These are phyloP conservation scores for Torulaspora microellipsoides DNA, from an alignment of 805 yeast species.

Conservation along the genomic window DNA sequence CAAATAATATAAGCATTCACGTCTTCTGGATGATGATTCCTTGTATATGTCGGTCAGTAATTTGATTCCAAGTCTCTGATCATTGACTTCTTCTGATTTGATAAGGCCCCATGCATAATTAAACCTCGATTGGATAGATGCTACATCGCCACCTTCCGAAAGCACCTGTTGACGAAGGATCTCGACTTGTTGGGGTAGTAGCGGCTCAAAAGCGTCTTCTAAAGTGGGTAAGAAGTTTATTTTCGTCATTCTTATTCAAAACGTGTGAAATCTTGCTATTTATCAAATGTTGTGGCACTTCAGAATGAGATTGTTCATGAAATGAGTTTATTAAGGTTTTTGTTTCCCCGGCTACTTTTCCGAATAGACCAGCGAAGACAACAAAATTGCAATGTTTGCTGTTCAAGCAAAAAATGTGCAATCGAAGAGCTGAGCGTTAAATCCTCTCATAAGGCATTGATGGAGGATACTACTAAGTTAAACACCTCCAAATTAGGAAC, in stretches of 20 bases:
- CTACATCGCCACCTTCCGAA: constrained; percentile 68
- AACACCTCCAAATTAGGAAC: constrained; percentile 85
- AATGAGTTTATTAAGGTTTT: neutral
- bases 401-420: too few species aligned
- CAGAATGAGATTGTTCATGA: too few species aligned
- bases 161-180: constrained; percentile 72
- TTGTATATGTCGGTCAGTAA: constrained; percentile 65
- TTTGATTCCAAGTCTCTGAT: constrained; percentile 76
- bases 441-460: constrained; percentile 2
- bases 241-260: constrained; percentile 18
- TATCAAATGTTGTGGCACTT: too few species aligned
- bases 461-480: constrained; percentile 45
- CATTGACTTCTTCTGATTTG: constrained; percentile 56
- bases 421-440: too few species aligned
- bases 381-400: too few species aligned
- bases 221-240: constrained; percentile 30
- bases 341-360: too few species aligned
- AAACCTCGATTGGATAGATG: constrained; percentile 79
- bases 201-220: constrained; percentile 38
- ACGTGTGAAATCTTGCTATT: too few species aligned
- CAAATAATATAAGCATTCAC: constrained; percentile 86
- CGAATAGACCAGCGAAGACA: neutral
- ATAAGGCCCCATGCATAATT: constrained; percentile 96
- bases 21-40: constrained; percentile 73
- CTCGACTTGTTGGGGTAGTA: constrained; percentile 69